These are phyloP conservation scores for Sporothrix brunneoviolacea DNA, from an alignment of 2,329 filamentous ascomycete species.

Conservation along the genomic window DNA sequence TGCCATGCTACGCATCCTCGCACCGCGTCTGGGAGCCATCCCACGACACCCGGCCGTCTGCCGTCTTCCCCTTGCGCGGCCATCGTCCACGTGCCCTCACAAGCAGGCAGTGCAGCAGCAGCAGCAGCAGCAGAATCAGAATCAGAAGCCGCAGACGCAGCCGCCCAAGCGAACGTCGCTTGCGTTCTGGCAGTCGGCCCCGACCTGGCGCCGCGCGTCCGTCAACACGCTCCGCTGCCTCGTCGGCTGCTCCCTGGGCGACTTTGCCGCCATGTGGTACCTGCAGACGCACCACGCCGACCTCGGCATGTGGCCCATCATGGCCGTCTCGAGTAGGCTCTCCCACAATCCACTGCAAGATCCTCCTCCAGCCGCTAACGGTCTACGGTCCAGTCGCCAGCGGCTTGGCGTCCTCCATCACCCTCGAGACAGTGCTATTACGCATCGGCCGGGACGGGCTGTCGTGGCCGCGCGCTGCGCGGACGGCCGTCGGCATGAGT, in stretches of 20 bases:
- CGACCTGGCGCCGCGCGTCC: slow-evolving; percentile 42
- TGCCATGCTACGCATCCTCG: too few relatives aligned
- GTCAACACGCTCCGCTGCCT: slow-evolving; percentile 51
- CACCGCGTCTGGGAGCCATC: too few relatives aligned
- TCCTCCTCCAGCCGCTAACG: too few relatives aligned
- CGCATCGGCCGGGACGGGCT: slow-evolving; percentile 41
- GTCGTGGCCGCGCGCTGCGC: slow-evolving; percentile 38
- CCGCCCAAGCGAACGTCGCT: slow-evolving; percentile 1
- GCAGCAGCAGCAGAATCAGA: too few relatives aligned
- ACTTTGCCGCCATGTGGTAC: slow-evolving; percentile 50
- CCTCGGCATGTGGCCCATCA: slow-evolving; percentile 39
- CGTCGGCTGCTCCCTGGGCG: slow-evolving; percentile 48
- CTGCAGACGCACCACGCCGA: slow-evolving; percentile 42
- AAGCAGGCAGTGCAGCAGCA: too few relatives aligned
- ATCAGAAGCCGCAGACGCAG: slow-evolving; percentile 3
- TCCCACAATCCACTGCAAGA: too few relatives aligned
- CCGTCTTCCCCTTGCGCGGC: too few relatives aligned
- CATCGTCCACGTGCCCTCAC: too few relatives aligned
- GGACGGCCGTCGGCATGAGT: slow-evolving; percentile 52
- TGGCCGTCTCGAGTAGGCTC: slow-evolving; percentile 50
- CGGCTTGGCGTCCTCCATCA: slow-evolving; percentile 44
- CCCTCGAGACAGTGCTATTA: slow-evolving; percentile 47
- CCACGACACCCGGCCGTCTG: too few relatives aligned
- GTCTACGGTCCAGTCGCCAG: too few relatives aligned
- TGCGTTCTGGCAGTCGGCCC: slow-evolving; percentile 28